phyloP scores from a whole-genome alignment of 768 basidiomycete species.

The Lentinula raphanica region DNA sequence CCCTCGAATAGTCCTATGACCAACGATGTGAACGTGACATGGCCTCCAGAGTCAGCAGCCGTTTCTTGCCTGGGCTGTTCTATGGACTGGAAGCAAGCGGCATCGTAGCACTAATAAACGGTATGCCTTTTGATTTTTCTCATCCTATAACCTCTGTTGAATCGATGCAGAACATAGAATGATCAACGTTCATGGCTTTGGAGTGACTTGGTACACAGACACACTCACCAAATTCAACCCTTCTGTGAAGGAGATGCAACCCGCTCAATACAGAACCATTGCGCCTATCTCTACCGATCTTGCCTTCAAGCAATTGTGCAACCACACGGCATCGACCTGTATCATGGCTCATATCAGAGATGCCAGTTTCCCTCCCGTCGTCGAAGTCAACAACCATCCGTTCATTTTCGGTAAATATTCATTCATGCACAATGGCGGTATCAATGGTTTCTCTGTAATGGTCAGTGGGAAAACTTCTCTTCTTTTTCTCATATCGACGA shows the following conservation, averaged over 20 bases:
- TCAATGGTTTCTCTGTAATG: neutral
- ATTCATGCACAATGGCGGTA: neutral
- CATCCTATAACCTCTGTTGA: too few relatives aligned
- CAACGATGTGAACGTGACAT: neutral
- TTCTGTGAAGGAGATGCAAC: neutral
- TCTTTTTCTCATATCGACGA: neutral
- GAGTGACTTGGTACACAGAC: neutral
- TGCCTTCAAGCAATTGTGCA: neutral
- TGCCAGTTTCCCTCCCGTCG: conserved; percentile 1
- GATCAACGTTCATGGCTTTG: neutral
- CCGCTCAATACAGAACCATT: neutral
- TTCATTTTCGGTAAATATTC: neutral
- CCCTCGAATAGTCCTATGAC: neutral
- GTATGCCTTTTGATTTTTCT: neutral
- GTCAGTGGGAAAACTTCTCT: neutral
- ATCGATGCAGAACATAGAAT: neutral
- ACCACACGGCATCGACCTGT: neutral
- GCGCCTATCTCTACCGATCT: neutral
- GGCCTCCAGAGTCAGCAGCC: neutral
- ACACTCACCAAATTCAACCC: neutral
- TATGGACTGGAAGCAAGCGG: neutral
- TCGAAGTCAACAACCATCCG: neutral
- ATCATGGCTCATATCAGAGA: neutral
- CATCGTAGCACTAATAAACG: neutral
- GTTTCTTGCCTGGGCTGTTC: neutral